Conservation (phyloP, 768 basidiomycete species). For the Clavulina sp. region DNA sequence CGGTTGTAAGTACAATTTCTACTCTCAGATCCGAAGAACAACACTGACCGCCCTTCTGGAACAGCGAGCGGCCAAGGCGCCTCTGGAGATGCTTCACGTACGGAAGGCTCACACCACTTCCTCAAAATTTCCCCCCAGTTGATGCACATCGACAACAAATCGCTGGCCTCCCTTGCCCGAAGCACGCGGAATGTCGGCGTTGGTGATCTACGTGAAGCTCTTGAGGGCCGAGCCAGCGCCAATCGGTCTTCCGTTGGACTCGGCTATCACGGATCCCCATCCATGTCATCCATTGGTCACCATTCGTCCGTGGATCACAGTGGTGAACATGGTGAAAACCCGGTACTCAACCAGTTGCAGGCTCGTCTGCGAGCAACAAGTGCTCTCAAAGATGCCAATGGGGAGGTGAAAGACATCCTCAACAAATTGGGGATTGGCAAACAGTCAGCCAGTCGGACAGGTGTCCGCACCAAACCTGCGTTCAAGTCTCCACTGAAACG, state of each 20-base stretch:
- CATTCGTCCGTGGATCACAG: constrained; percentile 3
- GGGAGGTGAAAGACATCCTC: constrained; percentile 65
- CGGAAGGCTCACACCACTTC: constrained; percentile 55
- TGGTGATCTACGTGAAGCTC: constrained; percentile 69
- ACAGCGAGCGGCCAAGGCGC: background rate
- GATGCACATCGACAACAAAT: constrained; percentile 84
- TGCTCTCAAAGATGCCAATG: constrained; percentile 11
- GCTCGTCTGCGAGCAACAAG: constrained; percentile 7
- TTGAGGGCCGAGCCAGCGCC: constrained; percentile 71
- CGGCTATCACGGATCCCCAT: constrained; percentile 26
- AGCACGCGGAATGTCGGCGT: constrained; percentile 73
- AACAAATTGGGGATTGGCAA: constrained; percentile 73
- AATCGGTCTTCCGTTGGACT: constrained; percentile 18
- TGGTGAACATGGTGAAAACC: constrained; percentile 1
- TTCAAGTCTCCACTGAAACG: background rate
- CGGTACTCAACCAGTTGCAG: background rate
- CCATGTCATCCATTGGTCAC: constrained; percentile 23
- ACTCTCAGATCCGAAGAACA: background rate
- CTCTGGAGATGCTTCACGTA: constrained; percentile 23
- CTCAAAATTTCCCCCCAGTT: constrained; percentile 68
- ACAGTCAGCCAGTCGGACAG: constrained; percentile 5
- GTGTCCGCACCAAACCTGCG: background rate
- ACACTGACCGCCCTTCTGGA: background rate
- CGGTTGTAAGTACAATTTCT: constrained; percentile 33
- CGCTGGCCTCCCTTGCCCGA: constrained; percentile 65